Base-by-base conservation (phyloP, 371 early-diverging fungal species). In the Capniomyces stellatus region DNA sequence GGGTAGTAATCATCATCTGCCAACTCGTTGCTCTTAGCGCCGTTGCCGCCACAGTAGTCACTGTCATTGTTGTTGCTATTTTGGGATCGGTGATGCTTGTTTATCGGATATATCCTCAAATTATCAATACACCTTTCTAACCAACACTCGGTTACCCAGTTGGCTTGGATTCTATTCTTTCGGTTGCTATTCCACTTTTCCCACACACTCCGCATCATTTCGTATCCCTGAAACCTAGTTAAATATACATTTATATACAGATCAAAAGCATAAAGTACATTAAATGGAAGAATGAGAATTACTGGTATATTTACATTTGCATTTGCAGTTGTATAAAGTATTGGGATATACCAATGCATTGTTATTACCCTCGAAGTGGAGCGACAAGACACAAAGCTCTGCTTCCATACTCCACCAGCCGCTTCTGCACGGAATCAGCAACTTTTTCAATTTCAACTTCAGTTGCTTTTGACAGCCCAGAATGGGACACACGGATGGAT, bases 131-230 rank as follows among this genome's bases (percentile, higher is more conserved):
- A 64, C 28, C 57, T 54, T 44, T 69, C 69, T 3, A 69, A 46
- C 69, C 69, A 69, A 51, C 70, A 69, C 43, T 69, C 69, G 29
- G 69, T 69, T 43, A 69, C 69, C 53, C 42, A 52, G 39, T 43
- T 41, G 35, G 24, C 6, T 15, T 35, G 46, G 3, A 8, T 4
- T 31, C n/a, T 4, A n/a, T 13, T 25, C 8, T 4, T 3, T n/a
- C n/a, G n/a, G 8, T n/a, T 19, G 28, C n/a, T 24, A 28, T 49
- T 28, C 25, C 25, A 8, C n/a, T 22, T 24, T 25, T 28, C 28
- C 49, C 49, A 49, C 18, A n/a, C 28, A 4, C n/a, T 15, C n/a
- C 30, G n/a, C 25, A 49, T 24, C 28, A 27, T 4, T 4, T 28
- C 49, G n/a, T 29, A 49, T 3, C 28, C 28, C 21, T 2, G 3